phyloP scores from a whole-genome alignment of 768 basidiomycete species.

The Krasilnikovozyma curviuscula region DNA sequence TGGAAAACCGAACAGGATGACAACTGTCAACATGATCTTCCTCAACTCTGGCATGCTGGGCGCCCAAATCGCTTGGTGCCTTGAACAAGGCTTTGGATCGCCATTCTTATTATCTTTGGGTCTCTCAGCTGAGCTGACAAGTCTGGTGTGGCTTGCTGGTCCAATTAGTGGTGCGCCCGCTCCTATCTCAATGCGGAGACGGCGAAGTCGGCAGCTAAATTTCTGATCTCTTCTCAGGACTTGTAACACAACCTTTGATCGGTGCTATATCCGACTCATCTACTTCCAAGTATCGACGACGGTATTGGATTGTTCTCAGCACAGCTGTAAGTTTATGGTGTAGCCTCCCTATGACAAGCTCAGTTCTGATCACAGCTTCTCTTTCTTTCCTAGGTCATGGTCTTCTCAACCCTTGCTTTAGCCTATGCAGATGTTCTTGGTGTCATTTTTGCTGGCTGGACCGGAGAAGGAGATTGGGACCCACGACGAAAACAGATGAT shows the following conservation, averaged over 20 bases:
- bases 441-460: constrained; percentile 51
- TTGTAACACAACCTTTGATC: constrained; percentile 92
- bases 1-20: too few relatives aligned
- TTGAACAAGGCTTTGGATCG: constrained; percentile 59
- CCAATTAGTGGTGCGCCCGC: constrained; percentile 32
- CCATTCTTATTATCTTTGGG: constrained; percentile 69
- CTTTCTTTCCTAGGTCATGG: too few relatives aligned
- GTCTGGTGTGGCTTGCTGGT: constrained; percentile 71
- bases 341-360: too few relatives aligned
- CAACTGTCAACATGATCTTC: too few relatives aligned
- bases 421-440: constrained; percentile 67
- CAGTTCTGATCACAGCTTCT: too few relatives aligned
- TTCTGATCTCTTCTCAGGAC: constrained; percentile 41
- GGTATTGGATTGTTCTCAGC: constrained; percentile 84
- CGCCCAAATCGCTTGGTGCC: too few relatives aligned
- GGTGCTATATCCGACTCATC: constrained; percentile 94
- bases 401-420: constrained; percentile 53
- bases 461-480: constrained; percentile 73
- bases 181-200: neutral
- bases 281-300: constrained; percentile 68
- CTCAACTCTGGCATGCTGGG: too few relatives aligned
- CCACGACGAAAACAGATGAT: constrained; percentile 45
- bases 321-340: too few relatives aligned
- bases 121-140: constrained; percentile 72
- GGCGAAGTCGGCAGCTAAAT: neutral